These are phyloP conservation scores for Trichosanthes cucumerina DNA, from an alignment of 306 rosid genomes.

Conservation along the genomic window DNA sequence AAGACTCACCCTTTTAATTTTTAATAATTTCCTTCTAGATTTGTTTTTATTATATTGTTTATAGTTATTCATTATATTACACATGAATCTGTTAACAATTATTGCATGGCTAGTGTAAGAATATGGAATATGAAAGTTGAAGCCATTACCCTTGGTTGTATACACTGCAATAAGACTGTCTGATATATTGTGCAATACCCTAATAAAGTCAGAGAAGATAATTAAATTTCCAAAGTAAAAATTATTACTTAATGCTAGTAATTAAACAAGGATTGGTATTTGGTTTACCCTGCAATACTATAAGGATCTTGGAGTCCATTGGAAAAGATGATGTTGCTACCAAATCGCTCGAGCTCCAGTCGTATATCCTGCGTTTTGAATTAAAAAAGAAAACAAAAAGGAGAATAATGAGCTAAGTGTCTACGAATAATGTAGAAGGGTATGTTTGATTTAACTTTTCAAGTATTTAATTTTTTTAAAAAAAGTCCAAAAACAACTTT, in stretches of 20 bases:
- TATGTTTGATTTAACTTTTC: not conserved
- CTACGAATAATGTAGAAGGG: too few species aligned
- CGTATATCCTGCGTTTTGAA: conserved; percentile 31
- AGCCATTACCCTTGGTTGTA: not conserved
- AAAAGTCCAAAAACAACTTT: too few species aligned
- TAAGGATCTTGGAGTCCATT: conserved; percentile 59
- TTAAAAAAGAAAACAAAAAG: not conserved
- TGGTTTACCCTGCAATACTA: conserved; percentile 44
- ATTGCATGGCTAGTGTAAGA: too few species aligned
- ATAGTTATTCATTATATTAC: too few species aligned
- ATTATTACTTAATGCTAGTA: not conserved
- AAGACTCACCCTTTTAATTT: too few species aligned
- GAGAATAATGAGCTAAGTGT: too few species aligned
- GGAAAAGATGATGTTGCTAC: conserved; percentile 57
- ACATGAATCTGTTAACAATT: too few species aligned
- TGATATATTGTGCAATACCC: not conserved
- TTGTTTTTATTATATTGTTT: too few species aligned
- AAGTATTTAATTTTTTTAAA: too few species aligned
- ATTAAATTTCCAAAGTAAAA: not conserved
- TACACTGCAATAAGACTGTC: not conserved
- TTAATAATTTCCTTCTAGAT: too few species aligned
- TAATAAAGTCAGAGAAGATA: not conserved
- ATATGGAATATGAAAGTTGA: not conserved
- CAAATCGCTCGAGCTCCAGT: conserved; percentile 34
- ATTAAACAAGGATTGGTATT: not conserved